Conservation (phyloP, 805 yeast genomes). For the Saturnispora zaruensis region DNA sequence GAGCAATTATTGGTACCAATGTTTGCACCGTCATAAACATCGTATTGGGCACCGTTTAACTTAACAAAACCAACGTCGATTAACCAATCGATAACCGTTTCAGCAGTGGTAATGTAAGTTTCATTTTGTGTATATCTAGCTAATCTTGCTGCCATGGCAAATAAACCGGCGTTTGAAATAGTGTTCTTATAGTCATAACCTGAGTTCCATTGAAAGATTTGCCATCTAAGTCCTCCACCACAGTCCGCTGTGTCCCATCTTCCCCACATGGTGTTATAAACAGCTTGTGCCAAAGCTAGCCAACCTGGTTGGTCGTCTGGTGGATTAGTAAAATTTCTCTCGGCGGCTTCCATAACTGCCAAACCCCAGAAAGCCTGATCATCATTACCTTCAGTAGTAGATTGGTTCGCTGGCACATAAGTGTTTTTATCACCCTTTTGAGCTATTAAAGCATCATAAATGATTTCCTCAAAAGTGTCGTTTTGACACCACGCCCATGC, state of each 20-base stretch:
- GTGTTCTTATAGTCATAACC: conserved; percentile 84
- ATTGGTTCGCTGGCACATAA: conserved; percentile 74
- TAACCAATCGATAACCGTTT: conserved; percentile 65
- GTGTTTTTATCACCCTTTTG: conserved; percentile 60
- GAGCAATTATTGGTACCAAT: conserved; percentile 38
- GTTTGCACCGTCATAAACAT: conserved; percentile 52
- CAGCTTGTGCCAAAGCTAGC: conserved; percentile 76
- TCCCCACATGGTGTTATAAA: conserved; percentile 71
- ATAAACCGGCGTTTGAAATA: conserved; percentile 78
- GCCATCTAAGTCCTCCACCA: conserved; percentile 86
- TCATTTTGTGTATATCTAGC: conserved; percentile 71
- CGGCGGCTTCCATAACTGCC: conserved; percentile 78
- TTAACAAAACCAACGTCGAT: conserved; percentile 18
- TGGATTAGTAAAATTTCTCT: conserved; percentile 72
- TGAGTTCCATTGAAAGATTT: conserved; percentile 78
- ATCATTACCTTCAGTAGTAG: conserved; percentile 83
- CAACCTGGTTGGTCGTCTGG: conserved; percentile 39
- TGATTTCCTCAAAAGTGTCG: conserved; percentile 46
- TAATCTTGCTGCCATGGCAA: conserved; percentile 73
- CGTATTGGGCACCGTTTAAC: conserved; percentile 26
- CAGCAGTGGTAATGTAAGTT: conserved; percentile 67
- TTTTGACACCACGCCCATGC: conserved; percentile 65
- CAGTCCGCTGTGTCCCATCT: conserved; percentile 66
- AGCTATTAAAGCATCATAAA: conserved; percentile 52
- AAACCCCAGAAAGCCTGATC: conserved; percentile 94